Conservation (phyloP, 2,329 filamentous ascomycete genomes). For the Trichoderma aggressivum region DNA sequence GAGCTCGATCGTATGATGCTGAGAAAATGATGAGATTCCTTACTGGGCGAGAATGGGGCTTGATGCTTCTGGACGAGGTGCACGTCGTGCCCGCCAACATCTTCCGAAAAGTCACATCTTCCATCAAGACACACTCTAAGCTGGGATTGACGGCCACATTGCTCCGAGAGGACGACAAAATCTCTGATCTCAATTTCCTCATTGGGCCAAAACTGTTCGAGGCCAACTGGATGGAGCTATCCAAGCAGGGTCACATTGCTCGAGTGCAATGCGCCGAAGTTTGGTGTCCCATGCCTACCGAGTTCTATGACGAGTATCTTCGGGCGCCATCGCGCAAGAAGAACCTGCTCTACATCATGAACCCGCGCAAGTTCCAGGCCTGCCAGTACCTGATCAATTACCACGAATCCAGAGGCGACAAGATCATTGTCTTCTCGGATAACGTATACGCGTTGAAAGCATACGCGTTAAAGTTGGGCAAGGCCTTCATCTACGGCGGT, state of each 20-base stretch:
- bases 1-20: constrained; percentile 84
- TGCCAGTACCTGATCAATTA: constrained; percentile 98
- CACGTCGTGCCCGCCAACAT: constrained; percentile 97
- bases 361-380: constrained; percentile 93
- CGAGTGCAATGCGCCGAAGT: constrained; percentile 97
- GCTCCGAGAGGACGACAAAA: constrained; percentile 96
- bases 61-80: constrained; percentile 96
- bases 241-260: constrained; percentile 94
- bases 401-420: constrained; percentile 90
- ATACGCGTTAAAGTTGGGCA: constrained; percentile 79
- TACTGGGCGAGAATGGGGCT: constrained; percentile 84
- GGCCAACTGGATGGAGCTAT: constrained; percentile 98
- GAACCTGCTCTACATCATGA: constrained; percentile 82
- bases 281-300: constrained; percentile 98
- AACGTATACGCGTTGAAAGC: constrained; percentile 89
- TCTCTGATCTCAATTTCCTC: constrained; percentile 92
- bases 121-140: constrained; percentile 93
- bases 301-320: constrained; percentile 95
- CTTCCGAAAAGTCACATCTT: constrained; percentile 89
- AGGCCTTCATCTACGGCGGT: constrained; percentile 87
- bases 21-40: constrained; percentile 98
- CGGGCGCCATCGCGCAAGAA: constrained; percentile 55
- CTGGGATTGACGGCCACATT: constrained; percentile 91
- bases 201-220: constrained; percentile 98
- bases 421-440: constrained; percentile 97